These are phyloP conservation scores for Neltuma alba DNA, from an alignment of 306 rosid genomes.

Conservation along the genomic window DNA sequence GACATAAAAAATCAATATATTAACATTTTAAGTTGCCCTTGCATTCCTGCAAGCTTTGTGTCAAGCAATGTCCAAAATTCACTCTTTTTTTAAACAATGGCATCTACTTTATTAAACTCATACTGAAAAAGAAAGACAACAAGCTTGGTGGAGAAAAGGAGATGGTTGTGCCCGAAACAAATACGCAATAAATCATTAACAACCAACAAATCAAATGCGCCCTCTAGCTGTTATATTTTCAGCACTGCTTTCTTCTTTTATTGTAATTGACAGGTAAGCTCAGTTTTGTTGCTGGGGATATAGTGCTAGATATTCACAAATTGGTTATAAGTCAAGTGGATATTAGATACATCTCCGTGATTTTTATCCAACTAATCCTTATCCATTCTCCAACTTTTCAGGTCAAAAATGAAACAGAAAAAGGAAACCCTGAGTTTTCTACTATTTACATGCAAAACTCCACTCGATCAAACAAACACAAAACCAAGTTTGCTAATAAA, in stretches of 20 bases:
- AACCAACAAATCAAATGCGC: slow-evolving; percentile 17
- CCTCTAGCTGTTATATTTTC: slow-evolving; percentile 10
- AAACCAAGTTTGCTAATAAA: slow-evolving; percentile 32
- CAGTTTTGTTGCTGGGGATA: neutral
- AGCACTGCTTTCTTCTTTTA: slow-evolving; percentile 11
- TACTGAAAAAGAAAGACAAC: slow-evolving; percentile 10
- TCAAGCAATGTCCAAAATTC: neutral
- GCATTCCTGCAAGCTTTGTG: neutral
- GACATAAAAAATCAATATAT: neutral
- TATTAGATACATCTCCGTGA: slow-evolving; percentile 12
- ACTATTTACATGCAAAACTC: neutral
- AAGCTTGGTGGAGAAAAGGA: neutral
- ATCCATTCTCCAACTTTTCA: slow-evolving; percentile 15
- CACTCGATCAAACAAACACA: slow-evolving; percentile 9
- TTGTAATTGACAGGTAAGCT: slow-evolving; percentile 10
- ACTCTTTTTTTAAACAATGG: neutral
- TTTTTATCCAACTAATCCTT: neutral
- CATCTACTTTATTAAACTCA: neutral
- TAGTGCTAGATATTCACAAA: slow-evolving; percentile 19
- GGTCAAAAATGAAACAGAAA: neutral
- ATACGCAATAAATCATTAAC: slow-evolving; percentile 21
- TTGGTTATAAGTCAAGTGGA: neutral
- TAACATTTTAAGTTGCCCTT: neutral
- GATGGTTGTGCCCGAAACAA: slow-evolving; percentile 14
- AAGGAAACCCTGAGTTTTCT: neutral